Percentiles rank a stretch among this genome's conserved stretches.
Conservation (phyloP, 345 rosid genomes). For the Hibiscus mutabilis region DNA sequence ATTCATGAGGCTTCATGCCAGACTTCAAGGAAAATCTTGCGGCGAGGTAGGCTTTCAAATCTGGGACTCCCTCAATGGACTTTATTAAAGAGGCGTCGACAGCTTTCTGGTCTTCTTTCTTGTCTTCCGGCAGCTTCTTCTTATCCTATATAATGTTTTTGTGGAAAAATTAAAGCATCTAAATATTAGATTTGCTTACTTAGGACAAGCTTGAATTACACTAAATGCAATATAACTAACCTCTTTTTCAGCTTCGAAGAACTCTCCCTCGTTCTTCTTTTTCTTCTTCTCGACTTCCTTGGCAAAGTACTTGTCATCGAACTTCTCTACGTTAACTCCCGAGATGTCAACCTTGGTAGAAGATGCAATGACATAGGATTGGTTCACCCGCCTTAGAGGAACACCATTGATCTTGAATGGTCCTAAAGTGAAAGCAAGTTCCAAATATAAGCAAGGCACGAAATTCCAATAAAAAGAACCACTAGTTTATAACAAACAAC, state of each 20-base stretch:
- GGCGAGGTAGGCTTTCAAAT: slow-evolving; percentile 60
- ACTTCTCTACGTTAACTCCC: slow-evolving; percentile 42
- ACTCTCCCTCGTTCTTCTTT: slow-evolving; percentile 69
- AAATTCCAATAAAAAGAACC: too few relatives aligned
- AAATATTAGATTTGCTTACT: not conserved
- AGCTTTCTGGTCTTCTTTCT: slow-evolving; percentile 81
- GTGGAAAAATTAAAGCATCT: too few relatives aligned
- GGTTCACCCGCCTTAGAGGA: slow-evolving; percentile 64
- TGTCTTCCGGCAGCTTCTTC: slow-evolving; percentile 52
- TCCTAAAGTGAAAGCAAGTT: slow-evolving; percentile 26
- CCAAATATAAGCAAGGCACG: not conserved
- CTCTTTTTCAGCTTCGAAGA: slow-evolving; percentile 79
- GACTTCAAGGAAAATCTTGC: slow-evolving; percentile 79
- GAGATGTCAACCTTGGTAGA: slow-evolving; percentile 53
- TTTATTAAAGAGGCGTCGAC: slow-evolving; percentile 58
- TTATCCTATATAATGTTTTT: slow-evolving; percentile 41
- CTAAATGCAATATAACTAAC: slow-evolving; percentile 24
- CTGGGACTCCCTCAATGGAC: slow-evolving; percentile 59
- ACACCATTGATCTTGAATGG: slow-evolving; percentile 79
- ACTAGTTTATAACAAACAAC: too few relatives aligned
- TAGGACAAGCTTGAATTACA: not conserved
- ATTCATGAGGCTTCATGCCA: slow-evolving; percentile 83
- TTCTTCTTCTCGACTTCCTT: slow-evolving; percentile 57
- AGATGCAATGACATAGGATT: slow-evolving; percentile 48
- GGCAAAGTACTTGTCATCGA: slow-evolving; percentile 48